Base-by-base conservation (phyloP, 805 yeast genomes). In the Hanseniaspora taiwanica region DNA sequence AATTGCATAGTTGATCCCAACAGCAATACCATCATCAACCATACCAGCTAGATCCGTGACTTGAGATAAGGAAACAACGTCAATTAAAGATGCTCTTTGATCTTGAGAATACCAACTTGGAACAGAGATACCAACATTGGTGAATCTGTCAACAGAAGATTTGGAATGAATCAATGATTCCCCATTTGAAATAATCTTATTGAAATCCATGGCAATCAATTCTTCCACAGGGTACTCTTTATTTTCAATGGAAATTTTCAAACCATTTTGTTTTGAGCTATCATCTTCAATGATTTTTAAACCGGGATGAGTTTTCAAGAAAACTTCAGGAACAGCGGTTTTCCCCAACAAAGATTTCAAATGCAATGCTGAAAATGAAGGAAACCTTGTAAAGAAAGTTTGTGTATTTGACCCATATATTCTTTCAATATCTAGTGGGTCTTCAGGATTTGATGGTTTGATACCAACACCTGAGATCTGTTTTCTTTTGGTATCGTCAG, bases 21-120 rank as follows among this genome's bases (percentile, higher is more conserved):
- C 85, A 2, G 97, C 91, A n/a, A 84, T 62, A 13, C 96, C 96
- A 56, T 89, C 96, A 53, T 82, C 87, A 2, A 87, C 81, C 40
- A 89, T 64, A 2, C 78, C 75, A 2, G 55, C 40, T 43, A 78
- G 69, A 12, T 78, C 72, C 35, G 71, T 64, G 44, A 78, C 60
- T 18, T 79, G 82, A 2, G 94, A 82, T 39, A 81, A 66, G 37
- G 68, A 72, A 27, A 79, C 81, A 3, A 87, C 75, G 48, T 86
- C 94, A 25, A 69, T 61, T 34, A 85, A 58, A 0, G 95, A 83
- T 32, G 63, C 63, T 52, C 95, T 74, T 55, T 84, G 81, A 6
- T 71, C 64, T 44, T 72, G 74, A 27, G 66, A 60, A 46, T 78
- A 82, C 49, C 62, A 78, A 5, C 82, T 77, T 8, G 97, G 94